Base-by-base conservation (phyloP, 148 eudicot genomes). In the Mesembryanthemum crystallinum region DNA sequence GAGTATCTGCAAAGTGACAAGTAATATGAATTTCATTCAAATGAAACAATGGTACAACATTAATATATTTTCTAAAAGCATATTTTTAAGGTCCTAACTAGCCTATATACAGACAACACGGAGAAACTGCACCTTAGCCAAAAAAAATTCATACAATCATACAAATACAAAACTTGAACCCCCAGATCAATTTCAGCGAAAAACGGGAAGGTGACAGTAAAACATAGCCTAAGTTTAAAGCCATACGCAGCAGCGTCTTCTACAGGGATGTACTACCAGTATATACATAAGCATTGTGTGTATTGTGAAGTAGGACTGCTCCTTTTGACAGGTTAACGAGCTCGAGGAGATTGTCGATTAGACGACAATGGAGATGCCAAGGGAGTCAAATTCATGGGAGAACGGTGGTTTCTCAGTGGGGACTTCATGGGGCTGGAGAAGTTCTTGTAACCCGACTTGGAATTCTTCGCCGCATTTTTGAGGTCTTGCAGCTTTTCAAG, bases 401-500 rank as follows among this genome's bases (percentile, higher is more conserved):
- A 80, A 45, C 72, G 83, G 33, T 74, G 85, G 27, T 82, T 81
- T 69, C 82, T 89, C 77, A 75, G 57, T 10, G 87, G 84, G 32
- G 85, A 75, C 45, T 69, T 77, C 6, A 74, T 60, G 64, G 91
- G 80, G 70, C 76, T 80, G 62, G 78, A 64, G 52, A 35, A 21
- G 20, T 72, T 76, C 69, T 77, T 86, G 73, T 61, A 82, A n/a
- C 76, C 86, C 11, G 67, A 28, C 4, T 58, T 71, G 10, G 78
- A 68, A 55, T 55, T 61, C 74, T 84, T 89, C n/a, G 74, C 63
- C 5, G 83, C 71, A 54, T 55, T 78, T 70, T 90, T 92, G 9
- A 85, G 83, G 32, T 77, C 69, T 71, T 85, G 90, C 18, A 95
- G 91, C 81, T 89, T 87, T 80, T 92, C 91, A 15, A 95, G 86